Percentiles rank a stretch among this genome's conserved stretches.
These are phyloP conservation scores for Sarcomyxa edulis DNA, from an alignment of 768 basidiomycete genomes.

Conservation along the genomic window DNA sequence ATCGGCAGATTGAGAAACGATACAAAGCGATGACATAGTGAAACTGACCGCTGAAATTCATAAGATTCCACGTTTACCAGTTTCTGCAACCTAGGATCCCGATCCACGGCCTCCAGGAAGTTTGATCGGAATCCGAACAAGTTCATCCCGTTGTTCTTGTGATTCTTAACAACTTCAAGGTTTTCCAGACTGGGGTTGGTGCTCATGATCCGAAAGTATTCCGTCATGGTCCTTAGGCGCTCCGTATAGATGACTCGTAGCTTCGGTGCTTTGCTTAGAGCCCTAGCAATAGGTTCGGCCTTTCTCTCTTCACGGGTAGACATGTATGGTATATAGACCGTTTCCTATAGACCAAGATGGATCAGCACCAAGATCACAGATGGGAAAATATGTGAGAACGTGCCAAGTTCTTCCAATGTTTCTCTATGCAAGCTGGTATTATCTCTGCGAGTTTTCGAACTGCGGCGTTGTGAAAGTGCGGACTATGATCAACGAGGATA, in stretches of 20 bases:
- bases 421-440: not conserved
- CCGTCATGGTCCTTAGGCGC: not conserved
- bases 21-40: no score
- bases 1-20: no score
- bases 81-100: not conserved
- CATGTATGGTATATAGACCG: not conserved
- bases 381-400: not conserved
- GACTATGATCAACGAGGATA: not conserved
- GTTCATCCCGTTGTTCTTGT: not conserved
- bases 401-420: conserved; percentile 3
- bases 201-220: not conserved
- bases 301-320: not conserved
- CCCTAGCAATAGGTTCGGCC: not conserved
- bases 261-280: not conserved
- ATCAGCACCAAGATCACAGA: not conserved
- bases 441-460: not conserved
- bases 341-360: not conserved
- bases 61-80: not conserved
- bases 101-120: not conserved
- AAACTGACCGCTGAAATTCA: no score
- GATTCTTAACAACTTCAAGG: no score
- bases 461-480: not conserved
- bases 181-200: not conserved
- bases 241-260: not conserved
- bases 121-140: not conserved